Conservation (phyloP, 2,329 filamentous ascomycete genomes). For the Microdochium paspali region DNA sequence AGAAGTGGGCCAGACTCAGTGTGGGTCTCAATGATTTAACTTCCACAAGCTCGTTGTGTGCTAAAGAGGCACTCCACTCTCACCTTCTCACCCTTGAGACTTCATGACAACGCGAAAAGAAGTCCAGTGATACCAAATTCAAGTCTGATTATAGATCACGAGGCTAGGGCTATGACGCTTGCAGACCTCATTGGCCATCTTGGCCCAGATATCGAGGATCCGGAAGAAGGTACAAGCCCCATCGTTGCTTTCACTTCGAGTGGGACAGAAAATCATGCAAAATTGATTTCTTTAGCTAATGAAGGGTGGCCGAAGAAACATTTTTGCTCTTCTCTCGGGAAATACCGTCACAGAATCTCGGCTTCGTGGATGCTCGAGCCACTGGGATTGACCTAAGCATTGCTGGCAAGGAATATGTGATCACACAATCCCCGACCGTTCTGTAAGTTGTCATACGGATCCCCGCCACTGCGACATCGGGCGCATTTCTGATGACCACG, state of each 20-base stretch:
- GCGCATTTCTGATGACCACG: constrained; percentile 33
- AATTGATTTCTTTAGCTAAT: no score
- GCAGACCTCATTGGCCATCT: constrained; percentile 14
- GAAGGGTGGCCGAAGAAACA: constrained; percentile 51
- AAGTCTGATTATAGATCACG: no score
- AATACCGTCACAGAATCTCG: constrained; percentile 67
- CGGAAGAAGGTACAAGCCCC: constrained; percentile 32
- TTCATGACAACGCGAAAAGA: no score
- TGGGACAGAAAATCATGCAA: no score
- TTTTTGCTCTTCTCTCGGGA: constrained; percentile 77
- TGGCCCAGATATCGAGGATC: constrained; percentile 34
- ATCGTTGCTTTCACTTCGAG: not conserved
- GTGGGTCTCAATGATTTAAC: no score
- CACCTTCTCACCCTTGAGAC: no score
- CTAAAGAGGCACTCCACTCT: no score
- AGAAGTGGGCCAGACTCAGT: no score
- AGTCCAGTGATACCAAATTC: no score
- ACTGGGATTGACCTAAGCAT: constrained; percentile 57
- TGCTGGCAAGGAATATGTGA: constrained; percentile 58
- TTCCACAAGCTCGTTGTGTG: no score
- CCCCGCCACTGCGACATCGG: not conserved
- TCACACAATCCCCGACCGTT: constrained; percentile 76
- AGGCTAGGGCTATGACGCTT: no score
- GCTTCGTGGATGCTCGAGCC: constrained; percentile 71
- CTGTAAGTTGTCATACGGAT: constrained; percentile 35